Conservation (phyloP, 495 filamentous ascomycete genomes). For the Aspergillus taichungensis region DNA sequence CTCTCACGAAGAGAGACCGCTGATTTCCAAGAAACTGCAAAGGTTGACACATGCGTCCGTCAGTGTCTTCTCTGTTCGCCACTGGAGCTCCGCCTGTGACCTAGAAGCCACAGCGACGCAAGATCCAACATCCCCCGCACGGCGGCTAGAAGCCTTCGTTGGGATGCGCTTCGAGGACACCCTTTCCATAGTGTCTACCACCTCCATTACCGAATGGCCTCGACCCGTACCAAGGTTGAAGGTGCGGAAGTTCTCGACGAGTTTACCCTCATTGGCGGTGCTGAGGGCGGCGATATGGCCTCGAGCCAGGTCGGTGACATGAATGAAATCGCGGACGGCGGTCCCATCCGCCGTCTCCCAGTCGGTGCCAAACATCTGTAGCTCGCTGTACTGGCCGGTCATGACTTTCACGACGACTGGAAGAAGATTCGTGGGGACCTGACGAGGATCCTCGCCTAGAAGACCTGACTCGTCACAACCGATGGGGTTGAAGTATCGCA, state of each 20-base stretch:
- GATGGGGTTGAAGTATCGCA: conserved; percentile 62
- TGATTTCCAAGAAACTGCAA: conserved; percentile 55
- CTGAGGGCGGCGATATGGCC: conserved; percentile 54
- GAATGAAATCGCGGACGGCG: conserved; percentile 50
- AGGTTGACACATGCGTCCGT: conserved; percentile 78
- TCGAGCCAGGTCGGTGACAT: conserved; percentile 56
- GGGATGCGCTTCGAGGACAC: conserved; percentile 33
- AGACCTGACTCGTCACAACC: conserved; percentile 56
- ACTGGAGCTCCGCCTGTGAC: conserved; percentile 76
- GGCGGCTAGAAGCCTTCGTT: conserved; percentile 60
- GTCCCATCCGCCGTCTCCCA: conserved; percentile 58
- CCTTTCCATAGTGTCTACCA: conserved; percentile 38
- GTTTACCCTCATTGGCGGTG: conserved; percentile 26
- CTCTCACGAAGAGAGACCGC: conserved; percentile 21
- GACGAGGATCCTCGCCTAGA: conserved; percentile 56
- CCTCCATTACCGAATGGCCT: conserved; percentile 44
- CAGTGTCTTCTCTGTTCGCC: conserved; percentile 77
- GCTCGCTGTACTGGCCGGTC: conserved; percentile 40
- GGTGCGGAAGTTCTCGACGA: conserved; percentile 38
- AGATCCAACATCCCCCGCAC: conserved; percentile 73
- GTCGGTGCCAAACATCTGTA: conserved; percentile 54
- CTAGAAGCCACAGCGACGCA: conserved; percentile 71
- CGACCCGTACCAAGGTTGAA: conserved; percentile 47
- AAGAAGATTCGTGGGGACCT: conserved; percentile 53
- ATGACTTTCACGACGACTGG: conserved; percentile 54